Percentiles rank a stretch among this genome's conserved stretches.
phyloP scores from a whole-genome alignment of 331 rosid species.

The Rhamnella rubrinervis region DNA sequence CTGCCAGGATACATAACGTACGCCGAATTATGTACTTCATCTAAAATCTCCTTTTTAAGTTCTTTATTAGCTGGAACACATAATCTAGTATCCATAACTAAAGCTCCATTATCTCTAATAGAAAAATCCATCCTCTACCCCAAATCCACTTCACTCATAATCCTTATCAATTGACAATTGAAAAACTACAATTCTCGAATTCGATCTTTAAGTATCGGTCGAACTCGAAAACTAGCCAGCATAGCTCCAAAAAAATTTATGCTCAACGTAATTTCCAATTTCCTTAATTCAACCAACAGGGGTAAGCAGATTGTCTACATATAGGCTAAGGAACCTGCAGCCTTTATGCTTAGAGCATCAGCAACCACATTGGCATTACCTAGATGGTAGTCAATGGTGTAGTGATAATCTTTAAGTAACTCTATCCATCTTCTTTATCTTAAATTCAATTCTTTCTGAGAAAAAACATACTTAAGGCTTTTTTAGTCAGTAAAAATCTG shows the following conservation, averaged over 20 bases:
- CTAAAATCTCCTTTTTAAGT: neutral
- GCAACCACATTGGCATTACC: neutral
- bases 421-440: neutral
- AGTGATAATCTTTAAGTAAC: neutral
- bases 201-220: too few relatives aligned
- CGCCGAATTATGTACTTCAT: neutral
- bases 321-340: neutral
- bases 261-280: too few relatives aligned
- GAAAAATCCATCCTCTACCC: too few relatives aligned
- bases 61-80: neutral
- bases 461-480: too few relatives aligned
- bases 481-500: neutral
- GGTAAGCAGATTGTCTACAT: too few relatives aligned
- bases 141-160: neutral
- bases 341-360: neutral
- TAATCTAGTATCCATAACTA: neutral
- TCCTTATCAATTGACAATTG: too few relatives aligned
- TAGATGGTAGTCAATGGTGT: neutral
- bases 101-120: neutral
- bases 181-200: neutral
- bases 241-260: too few relatives aligned
- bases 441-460: neutral
- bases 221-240: neutral
- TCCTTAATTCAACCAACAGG: too few relatives aligned
- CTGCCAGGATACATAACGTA: too few relatives aligned